Evolutionary conservation across 345 rosid genomes (phyloP).

Genomic region (Arabis alpina): DNA sequence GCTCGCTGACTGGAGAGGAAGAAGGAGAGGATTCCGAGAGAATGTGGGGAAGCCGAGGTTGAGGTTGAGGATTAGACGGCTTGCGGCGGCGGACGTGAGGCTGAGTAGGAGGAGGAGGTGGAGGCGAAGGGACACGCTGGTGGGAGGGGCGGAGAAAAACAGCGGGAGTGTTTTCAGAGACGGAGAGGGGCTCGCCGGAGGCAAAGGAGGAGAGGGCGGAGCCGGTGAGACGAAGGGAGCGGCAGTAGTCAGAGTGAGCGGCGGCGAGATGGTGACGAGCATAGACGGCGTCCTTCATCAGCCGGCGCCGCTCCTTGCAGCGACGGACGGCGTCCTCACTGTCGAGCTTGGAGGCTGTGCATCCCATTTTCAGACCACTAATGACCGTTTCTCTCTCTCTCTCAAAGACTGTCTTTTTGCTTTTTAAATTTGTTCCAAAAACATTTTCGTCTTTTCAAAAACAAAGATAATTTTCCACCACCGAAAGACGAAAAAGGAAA

Average conservation of each 20-base stretch:
- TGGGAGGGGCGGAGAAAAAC: slow-evolving; percentile 60
- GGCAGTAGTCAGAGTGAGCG: slow-evolving; percentile 92
- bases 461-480: neutral
- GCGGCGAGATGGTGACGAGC: slow-evolving; percentile 84
- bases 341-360: slow-evolving; percentile 89
- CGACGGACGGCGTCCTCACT: slow-evolving; percentile 89
- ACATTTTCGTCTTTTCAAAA: neutral
- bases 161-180: slow-evolving; percentile 81
- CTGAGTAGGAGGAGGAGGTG: slow-evolving; percentile 34
- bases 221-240: slow-evolving; percentile 82
- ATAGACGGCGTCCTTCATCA: slow-evolving; percentile 80
- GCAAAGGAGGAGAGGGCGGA: slow-evolving; percentile 81
- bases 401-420: neutral
- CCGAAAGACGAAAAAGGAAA: neutral
- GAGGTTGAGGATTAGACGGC: slow-evolving; percentile 37
- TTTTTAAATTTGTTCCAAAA: neutral
- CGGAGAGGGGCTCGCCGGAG: slow-evolving; percentile 65
- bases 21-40: slow-evolving; percentile 75
- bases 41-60: slow-evolving; percentile 75
- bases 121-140: slow-evolving; percentile 43
- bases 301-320: slow-evolving; percentile 94
- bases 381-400: neutral
- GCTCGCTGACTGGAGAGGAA: slow-evolving; percentile 62
- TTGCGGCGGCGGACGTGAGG: slow-evolving; percentile 44
- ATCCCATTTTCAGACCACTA: slow-evolving; percentile 56